These are phyloP conservation scores for Pichia sp. DNA, from an alignment of 1,139 yeast species.

Conservation along the genomic window DNA sequence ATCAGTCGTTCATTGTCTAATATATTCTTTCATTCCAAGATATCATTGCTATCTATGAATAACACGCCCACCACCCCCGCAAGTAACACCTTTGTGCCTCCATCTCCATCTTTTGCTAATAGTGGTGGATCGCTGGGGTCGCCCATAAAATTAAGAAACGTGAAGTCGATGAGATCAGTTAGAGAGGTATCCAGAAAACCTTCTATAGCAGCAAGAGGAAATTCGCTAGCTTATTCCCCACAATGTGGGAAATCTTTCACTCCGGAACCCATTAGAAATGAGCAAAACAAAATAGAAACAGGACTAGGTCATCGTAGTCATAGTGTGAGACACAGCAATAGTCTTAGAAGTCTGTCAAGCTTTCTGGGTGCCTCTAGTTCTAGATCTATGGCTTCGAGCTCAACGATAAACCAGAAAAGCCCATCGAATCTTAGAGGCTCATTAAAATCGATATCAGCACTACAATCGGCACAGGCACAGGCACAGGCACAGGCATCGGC, in stretches of 20 bases:
- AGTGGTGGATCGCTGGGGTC: constrained; percentile 10
- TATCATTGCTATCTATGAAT: constrained; percentile 11
- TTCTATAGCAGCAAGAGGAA: background rate
- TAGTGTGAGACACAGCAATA: constrained; percentile 57
- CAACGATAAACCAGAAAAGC: background rate
- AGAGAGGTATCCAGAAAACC: constrained; percentile 4
- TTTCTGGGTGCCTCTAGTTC: constrained; percentile 2
- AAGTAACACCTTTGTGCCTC: constrained; percentile 11
- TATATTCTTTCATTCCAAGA: constrained; percentile 12
- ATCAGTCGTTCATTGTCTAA: constrained; percentile 18
- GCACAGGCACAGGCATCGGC: background rate
- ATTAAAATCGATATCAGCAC: background rate
- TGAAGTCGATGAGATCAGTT: constrained; percentile 11
- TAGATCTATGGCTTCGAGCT: constrained; percentile 1
- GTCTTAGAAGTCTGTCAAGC: constrained; percentile 52
- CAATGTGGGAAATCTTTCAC: background rate
- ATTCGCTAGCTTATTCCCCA: constrained; percentile 1
- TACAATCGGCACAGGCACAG: background rate
- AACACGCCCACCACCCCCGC: background rate
- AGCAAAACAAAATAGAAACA: background rate
- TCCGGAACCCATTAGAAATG: background rate
- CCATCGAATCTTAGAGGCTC: background rate
- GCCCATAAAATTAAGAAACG: constrained; percentile 12
- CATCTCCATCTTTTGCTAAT: constrained; percentile 17
- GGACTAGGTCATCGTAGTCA: background rate